Percentiles rank a stretch among this genome's conserved stretches.
Evolutionary conservation across 2,329 filamentous ascomycete genomes (phyloP).

Genomic region (Cladosporium austrohemisphaericum): DNA sequence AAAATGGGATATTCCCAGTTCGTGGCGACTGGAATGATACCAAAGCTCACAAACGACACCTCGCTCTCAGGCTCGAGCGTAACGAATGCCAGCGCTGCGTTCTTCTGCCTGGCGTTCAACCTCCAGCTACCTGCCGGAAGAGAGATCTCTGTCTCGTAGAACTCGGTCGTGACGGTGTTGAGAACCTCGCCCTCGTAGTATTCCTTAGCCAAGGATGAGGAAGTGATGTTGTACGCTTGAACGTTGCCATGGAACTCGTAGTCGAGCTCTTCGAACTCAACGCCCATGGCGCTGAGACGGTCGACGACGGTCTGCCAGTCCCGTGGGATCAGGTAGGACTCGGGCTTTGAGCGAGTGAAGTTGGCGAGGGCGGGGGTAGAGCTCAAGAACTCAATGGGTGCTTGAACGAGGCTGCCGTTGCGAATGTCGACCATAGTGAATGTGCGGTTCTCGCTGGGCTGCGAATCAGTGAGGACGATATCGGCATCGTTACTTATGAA

Average conservation of each 20-base stretch:
- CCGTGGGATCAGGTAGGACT: conserved; percentile 36
- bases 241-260: conserved; percentile 31
- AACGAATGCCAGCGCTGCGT: conserved; percentile 36
- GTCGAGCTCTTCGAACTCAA: conserved; percentile 31
- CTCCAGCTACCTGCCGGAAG: conserved; percentile 35
- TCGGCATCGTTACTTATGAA: conserved; percentile 27
- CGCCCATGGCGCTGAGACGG: conserved; percentile 32
- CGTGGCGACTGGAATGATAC: conserved; percentile 27
- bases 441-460: conserved; percentile 23
- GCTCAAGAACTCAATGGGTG: conserved; percentile 34
- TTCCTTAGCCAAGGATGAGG: conserved; percentile 25
- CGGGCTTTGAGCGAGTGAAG: conserved; percentile 32
- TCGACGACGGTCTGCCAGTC: conserved; percentile 35
- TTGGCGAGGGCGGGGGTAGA: conserved; percentile 36
- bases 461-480: conserved; percentile 32
- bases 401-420: conserved; percentile 31
- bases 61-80: conserved; percentile 38
- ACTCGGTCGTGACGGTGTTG: conserved; percentile 33
- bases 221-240: conserved; percentile 35
- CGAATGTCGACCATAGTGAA: conserved; percentile 35
- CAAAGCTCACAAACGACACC: conserved; percentile 37
- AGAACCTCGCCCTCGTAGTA: conserved; percentile 36
- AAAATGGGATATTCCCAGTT: conserved; percentile 26
- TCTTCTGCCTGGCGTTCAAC: conserved; percentile 36
- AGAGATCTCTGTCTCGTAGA: conserved; percentile 25